Base-by-base conservation (phyloP, 106 monocot species). In the Dactylorhiza incarnata region DNA sequence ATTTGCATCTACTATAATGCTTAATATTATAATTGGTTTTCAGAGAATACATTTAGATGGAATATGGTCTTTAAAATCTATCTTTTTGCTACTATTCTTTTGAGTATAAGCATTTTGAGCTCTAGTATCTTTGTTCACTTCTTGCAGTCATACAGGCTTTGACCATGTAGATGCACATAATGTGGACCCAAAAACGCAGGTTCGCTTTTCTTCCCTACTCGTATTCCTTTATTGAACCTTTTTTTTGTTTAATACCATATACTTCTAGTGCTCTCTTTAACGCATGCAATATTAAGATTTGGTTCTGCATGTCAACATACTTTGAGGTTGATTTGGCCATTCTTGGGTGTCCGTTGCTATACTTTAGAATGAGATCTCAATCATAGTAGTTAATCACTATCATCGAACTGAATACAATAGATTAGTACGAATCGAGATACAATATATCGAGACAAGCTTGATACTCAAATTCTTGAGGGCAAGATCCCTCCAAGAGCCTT, bases 111-210 rank as follows among this genome's bases (percentile, higher is more conserved):
- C 43, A 49, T 20, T 72, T 72, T 49, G 20, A 49, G 47, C 4
- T 13, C 22, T 72, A 22, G 47, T 72, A 13, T 22, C 10, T 72
- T 72, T 72, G 9, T 71, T 66, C 49, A 25, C 72, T 74, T 12
- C 67, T 74, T 66, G 46, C 83, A 89, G 85, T 73, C 77, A 81
- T 10, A 17, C 70, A 74, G 74, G 74, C 54, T 89, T 61, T 65
- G 81, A 69, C 23, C 74, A 78, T 81, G 85, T 73, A 59, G 69
- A 37, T 69, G 68, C 67, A n/a, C 66, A 78, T 75, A 62, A 63
- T 13, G 37, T 22, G 66, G 80, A 82, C 13, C 76, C 56, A 44
- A 75, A 56, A 12, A 79, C 66, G 59, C 52, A 16, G 73, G 85
- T 85, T 59, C 59, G 78, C 44, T 75, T 58, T 25, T 43, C 43